phyloP scores from a whole-genome alignment of 2,329 filamentous ascomycete species.

The Alternaria sp. region DNA sequence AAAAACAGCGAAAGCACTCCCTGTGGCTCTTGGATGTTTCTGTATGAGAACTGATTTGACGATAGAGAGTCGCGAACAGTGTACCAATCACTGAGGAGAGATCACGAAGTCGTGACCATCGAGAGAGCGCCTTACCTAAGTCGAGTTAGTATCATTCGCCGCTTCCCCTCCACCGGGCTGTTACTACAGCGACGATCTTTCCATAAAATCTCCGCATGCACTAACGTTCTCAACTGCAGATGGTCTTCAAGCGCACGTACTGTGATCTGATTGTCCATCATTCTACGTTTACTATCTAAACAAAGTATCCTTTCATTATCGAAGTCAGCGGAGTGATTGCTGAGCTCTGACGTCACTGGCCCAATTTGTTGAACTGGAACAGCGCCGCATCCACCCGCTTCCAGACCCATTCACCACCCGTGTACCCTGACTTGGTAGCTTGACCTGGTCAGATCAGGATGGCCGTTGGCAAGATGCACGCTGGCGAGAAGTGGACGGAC shows the following conservation, averaged over 20 bases:
- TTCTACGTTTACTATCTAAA: background rate
- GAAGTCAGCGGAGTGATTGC: slow-evolving; percentile 3
- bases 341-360: slow-evolving; percentile 38
- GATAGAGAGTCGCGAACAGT: background rate
- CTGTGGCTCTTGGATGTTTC: slow-evolving; percentile 5
- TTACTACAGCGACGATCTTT: slow-evolving; percentile 15
- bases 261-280: background rate
- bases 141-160: background rate
- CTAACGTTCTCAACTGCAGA: background rate
- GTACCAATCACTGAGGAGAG: slow-evolving; percentile 10
- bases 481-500: slow-evolving; percentile 71
- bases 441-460: slow-evolving; percentile 62
- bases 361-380: slow-evolving; percentile 39
- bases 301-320: background rate
- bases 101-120: background rate
- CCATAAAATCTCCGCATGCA: slow-evolving; percentile 3
- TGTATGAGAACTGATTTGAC: slow-evolving; percentile 1
- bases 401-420: slow-evolving; percentile 20
- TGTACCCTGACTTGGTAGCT: slow-evolving; percentile 12
- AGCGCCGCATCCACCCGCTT: slow-evolving; percentile 18
- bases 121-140: background rate
- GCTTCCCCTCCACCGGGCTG: slow-evolving; percentile 10
- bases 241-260: background rate
- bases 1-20: background rate
- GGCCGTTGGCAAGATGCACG: slow-evolving; percentile 67